Conservation (phyloP, 2,329 filamentous ascomycete species). For the Xylaria sp. region DNA sequence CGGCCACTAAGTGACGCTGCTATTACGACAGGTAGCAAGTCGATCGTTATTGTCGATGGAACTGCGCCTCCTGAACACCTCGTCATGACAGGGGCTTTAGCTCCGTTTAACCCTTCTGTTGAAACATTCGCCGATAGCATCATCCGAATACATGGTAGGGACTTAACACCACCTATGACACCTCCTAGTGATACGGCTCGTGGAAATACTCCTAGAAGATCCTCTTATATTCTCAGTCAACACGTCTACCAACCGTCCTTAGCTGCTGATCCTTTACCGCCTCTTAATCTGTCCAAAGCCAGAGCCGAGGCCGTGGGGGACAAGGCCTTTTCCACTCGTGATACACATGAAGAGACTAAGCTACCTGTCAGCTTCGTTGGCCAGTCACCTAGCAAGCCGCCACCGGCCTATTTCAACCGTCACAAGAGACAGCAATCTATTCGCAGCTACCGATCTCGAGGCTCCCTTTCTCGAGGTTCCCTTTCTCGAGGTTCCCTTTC, state of each 20-base stretch:
- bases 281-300: slow-evolving; percentile 51
- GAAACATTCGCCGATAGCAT: slow-evolving; percentile 65
- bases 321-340: slow-evolving; percentile 47
- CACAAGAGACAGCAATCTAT: slow-evolving; percentile 61
- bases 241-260: slow-evolving; percentile 53
- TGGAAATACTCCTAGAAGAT: slow-evolving; percentile 60
- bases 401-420: slow-evolving; percentile 49
- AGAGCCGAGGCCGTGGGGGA: slow-evolving; percentile 48
- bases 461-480: slow-evolving; percentile 64
- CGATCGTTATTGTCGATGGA: slow-evolving; percentile 86
- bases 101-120: slow-evolving; percentile 57
- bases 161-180: slow-evolving; percentile 70
- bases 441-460: slow-evolving; percentile 59
- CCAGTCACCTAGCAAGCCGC: slow-evolving; percentile 48
- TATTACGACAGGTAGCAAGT: slow-evolving; percentile 85
- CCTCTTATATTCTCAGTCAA: slow-evolving; percentile 65
- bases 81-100: slow-evolving; percentile 61
- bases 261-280: slow-evolving; percentile 56
- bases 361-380: slow-evolving; percentile 44
- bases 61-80: slow-evolving; percentile 63
- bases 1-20: slow-evolving; percentile 62
- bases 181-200: slow-evolving; percentile 58
- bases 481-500: too few relatives aligned
- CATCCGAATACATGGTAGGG: slow-evolving; percentile 56
- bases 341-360: slow-evolving; percentile 48